Evolutionary conservation across 176 grass and related monocot genomes (phyloP).

Genomic region (Panicum miliaceum): DNA sequence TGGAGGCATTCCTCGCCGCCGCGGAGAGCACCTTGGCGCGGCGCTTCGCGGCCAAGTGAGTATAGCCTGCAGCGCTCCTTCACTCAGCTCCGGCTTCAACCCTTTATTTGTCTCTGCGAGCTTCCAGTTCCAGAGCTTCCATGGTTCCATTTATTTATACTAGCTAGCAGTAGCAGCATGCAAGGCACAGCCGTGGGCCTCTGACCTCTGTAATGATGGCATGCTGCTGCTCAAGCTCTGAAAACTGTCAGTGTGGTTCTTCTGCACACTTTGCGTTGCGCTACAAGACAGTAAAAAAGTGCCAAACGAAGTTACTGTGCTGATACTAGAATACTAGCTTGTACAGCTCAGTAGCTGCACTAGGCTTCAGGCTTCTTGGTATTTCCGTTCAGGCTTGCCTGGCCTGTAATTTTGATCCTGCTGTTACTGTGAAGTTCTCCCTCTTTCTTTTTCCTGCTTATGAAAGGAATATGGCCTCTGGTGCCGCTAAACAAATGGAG

Average conservation of each 20-base stretch:
- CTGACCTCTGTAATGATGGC: background rate
- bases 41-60: conserved; percentile 59
- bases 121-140: background rate
- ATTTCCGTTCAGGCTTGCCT: background rate
- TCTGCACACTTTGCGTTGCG: conserved; percentile 13
- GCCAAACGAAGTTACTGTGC: conserved; percentile 20
- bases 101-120: background rate
- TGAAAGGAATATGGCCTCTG: background rate
- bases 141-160: conserved; percentile 30
- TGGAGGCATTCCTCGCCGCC: conserved; percentile 55
- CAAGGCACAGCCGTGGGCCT: conserved; percentile 21
- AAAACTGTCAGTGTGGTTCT: conserved; percentile 6
- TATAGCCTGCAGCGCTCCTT: background rate
- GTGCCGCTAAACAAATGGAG: background rate
- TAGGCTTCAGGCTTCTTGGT: background rate
- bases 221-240: conserved; percentile 19
- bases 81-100: background rate
- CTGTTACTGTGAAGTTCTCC: background rate
- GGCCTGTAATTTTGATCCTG: background rate
- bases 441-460: background rate
- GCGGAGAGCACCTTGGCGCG: conserved; percentile 41
- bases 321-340: background rate
- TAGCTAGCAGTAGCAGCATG: conserved; percentile 8
- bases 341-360: background rate
- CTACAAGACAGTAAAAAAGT: conserved; percentile 31